Base-by-base conservation (phyloP, 2,329 filamentous ascomycete species). In the Cladorrhinum sp. region DNA sequence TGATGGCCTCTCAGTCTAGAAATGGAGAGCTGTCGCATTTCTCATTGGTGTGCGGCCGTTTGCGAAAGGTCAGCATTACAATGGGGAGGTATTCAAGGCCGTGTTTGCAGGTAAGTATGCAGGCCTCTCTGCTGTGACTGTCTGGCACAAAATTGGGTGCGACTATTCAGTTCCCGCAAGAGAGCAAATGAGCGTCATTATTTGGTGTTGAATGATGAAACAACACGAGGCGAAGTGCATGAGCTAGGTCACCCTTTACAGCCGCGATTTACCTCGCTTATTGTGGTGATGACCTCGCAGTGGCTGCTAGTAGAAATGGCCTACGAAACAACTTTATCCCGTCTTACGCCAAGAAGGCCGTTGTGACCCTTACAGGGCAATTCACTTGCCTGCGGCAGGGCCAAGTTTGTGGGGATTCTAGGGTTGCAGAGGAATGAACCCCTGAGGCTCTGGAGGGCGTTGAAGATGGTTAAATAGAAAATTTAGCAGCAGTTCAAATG, bases 341-440 rank as follows among this genome's bases (percentile, higher is more conserved):
- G 65, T 67, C 65, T 67, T 67, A 66, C 59, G 64, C 62, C 62
- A 61, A 64, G 64, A 26, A 26, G 5, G 3, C 55, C 56, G 21
- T 2, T 18, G 46, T 16, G 30, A 9, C 57, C 28, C n/a, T 18
- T 21, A 48, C 30, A 36, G 33, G 33, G 33, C 33, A 36, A 36
- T 36, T 16, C 33, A 9, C 30, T 14, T 23, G n/a, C 2, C 18
- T 28, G 20, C 21, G 12, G 10, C 53, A 50, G 23, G 55, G 24
- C 55, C 18, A 36, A 28, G 30, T 58, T 21, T 55, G 55, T 57
- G 55, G 55, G 50, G 58, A 20, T 58, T 39, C n/a, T 24, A n/a
- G 18, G 18, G 46, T 33, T 18, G 12, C 26, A 12, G 16, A 21
- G 2, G n/a, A 46, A 18, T 8, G 18, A 16, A 46, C 16, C 42